Base-by-base conservation (phyloP, 164 flowering plant genomes). In the Magnolia sinica region DNA sequence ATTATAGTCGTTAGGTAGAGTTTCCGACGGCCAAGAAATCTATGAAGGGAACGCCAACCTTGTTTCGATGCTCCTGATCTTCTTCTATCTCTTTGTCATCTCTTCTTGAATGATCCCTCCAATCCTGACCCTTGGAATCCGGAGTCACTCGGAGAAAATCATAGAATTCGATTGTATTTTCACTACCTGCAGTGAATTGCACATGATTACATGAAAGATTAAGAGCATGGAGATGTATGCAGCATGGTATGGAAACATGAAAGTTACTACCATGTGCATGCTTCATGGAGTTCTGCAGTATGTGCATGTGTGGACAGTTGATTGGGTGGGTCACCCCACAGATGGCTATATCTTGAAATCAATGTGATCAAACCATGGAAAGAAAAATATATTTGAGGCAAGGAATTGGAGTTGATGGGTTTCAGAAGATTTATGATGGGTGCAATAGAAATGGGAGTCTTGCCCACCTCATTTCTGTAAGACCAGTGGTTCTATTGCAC, bases 121-220 rank as follows among this genome's bases (percentile, higher is more conserved):
- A 89, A 77, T 88, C 91, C 24, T 87, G 86, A 69, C 68, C 68
- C 22, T 80, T 86, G 8, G 93, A 88, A 68, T 89, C 89, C 0
- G 88, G 82, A 64, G 88, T 84, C 71, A 91, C 88, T 66, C 81
- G 83, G 10, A 92, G 93, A 85, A 92, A 92, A 79, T 92, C 88
- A 72, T 89, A 91, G 64, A 85, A 92, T 82, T 89, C 91, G 3
- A 83, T 73, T 2, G 76, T 81, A 52, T 68, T 79, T 37, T 77
- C 73, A 13, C 73, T 77, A 73, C 80, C 92, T 91, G 88, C 83
- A 82, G 68, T 49, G 16, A 20, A 23, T 50, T 37, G 16, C 61
- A 55, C 18, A 16, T 55, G 9, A 23, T 65, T n/a, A 2, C 3
- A 22, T 10, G 24, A 24, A 76, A 50, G 50, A 72, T 59, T 64